Evolutionary conservation across 2,329 filamentous ascomycete species (phyloP), one percentile per base, ranked within the genome.

Genomic region (Colletotrichum salicis): DNA sequence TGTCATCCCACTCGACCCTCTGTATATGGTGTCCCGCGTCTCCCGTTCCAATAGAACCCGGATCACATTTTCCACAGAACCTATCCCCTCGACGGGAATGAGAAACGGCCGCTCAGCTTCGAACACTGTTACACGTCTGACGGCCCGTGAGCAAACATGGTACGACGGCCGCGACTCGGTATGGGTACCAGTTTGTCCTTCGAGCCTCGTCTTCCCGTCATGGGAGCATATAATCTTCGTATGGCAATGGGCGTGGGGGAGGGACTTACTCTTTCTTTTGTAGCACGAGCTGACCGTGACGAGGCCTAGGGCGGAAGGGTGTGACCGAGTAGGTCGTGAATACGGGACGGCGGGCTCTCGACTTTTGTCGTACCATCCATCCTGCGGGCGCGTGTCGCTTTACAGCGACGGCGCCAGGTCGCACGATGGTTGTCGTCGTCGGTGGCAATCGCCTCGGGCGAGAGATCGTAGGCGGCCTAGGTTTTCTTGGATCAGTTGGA

Each of bases 121-220:
- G 48, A 15, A 41, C 12, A 13, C 4, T n/a, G 61, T 56, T 56
- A 64, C 61, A 64, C 61, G 6, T 48, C 19, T 12, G 33, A 64
- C 61, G 61, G 61, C 61, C 24, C 51, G 31, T 56, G 4, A 55
- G 61, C 61, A 64, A 64, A 64, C 51, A 64, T 55, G 24, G 51
- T 55, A 55, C 61, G 51, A 64, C 48, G 51, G 33, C 41, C 51
- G 51, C 51, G 61, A 64, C 61, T 64, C 61, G 61, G 37, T 31
- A 64, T 51, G 61, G 61, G 51, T 64, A 54, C 13, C 11, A 29
- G 22, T 13, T n/a, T 3, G 27, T 19, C 6, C 13, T 19, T 35
- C n/a, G 31, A 35, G 45, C 60, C 31, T 54, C 19, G 45, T 24
- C 48, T 29, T 64, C 54, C 22, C 29, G 61, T 13, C 51, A 41